Base-by-base conservation (phyloP, 441 rosid genomes). In the Erodium trifolium region DNA sequence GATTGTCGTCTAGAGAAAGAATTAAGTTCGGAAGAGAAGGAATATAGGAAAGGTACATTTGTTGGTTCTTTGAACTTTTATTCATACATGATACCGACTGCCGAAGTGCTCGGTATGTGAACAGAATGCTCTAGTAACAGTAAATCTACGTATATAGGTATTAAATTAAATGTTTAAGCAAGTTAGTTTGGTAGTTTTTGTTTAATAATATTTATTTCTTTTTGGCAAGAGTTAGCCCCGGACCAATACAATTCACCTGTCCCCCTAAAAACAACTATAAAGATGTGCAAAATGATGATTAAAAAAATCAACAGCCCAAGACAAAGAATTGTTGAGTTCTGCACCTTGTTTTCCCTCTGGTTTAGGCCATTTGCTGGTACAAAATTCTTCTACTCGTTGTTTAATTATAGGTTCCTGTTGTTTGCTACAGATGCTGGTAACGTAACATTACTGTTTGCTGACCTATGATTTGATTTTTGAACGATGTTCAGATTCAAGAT, bases 261-360 rank as follows among this genome's bases (percentile, higher is more conserved):
- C 18, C 60, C 18, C 27, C 27, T 0, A 23, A n/a, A 53, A 53
- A 53, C 7, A 2, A n/a, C 14, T 3, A 5, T 53, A 53, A 5
- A 53, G 14, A 53, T 8, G 14, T 14, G 60, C 60, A 53, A 53
- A 53, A 53, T 53, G 19, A n/a, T 53, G 60, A 53, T 16, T 0
- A 23, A 53, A 53, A n/a, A 51, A 53, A 53, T 53, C 60, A 53
- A 53, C 18, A 53, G 16, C 18, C 18, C 5, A 1, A 53, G 60
- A 53, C 23, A 23, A 23, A 53, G 60, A 53, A 53, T 53, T 6
- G 60, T 53, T 53, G 60, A 53, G 5, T 53, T 53, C 60, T 53
- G 60, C 60, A 14, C 60, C 60, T 53, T 53, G 60, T 53, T 53
- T 53, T 53, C 60, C 60, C 18, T 53, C 60, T 53, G 60, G 19